phyloP scores from a whole-genome alignment of 208 protist species.

The Plasmodiophora brassicae region DNA sequence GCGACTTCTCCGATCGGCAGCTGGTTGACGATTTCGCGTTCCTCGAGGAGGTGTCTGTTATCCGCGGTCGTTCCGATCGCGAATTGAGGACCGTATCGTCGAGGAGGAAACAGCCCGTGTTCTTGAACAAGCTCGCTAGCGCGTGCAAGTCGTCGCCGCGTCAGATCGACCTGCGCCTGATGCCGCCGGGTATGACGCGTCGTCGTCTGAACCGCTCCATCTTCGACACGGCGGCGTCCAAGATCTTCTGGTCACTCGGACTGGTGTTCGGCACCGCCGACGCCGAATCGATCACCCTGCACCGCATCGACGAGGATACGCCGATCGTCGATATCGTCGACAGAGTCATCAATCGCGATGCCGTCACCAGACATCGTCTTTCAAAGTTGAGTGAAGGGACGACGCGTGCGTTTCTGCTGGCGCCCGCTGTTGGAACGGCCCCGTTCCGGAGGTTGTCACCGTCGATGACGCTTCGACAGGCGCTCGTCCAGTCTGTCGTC shows the following conservation, averaged over 20 bases:
- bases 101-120: background rate
- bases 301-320: background rate
- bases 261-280: background rate
- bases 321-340: background rate
- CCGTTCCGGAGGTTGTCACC: background rate
- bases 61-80: background rate
- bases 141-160: background rate
- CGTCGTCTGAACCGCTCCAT: background rate
- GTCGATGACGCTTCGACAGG: background rate
- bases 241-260: background rate
- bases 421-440: background rate
- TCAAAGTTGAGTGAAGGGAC: background rate
- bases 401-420: background rate
- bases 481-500: background rate
- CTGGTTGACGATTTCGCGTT: slow-evolving; percentile 12
- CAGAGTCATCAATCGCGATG: background rate
- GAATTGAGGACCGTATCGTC: background rate
- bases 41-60: background rate
- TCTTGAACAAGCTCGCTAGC: background rate
- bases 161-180: background rate
- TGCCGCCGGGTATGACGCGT: background rate
- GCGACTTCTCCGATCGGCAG: background rate
- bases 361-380: background rate
- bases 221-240: background rate
- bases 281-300: background rate